Conservation (phyloP, 2,329 filamentous ascomycete species). For the Pestalotiopsis sp. region DNA sequence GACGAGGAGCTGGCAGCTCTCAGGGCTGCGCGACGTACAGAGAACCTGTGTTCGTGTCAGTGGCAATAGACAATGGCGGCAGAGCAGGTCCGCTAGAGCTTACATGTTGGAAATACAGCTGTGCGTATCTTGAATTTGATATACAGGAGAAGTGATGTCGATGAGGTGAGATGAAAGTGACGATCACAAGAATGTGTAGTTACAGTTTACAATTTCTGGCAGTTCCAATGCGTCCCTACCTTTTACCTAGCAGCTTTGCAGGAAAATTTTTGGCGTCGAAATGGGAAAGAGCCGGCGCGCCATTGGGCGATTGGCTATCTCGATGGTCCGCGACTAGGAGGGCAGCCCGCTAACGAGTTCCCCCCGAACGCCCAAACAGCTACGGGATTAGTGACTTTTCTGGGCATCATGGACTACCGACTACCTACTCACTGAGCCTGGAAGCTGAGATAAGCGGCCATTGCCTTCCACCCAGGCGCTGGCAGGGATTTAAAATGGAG, state of each 20-base stretch:
- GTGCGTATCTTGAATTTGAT: background rate
- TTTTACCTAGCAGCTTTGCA: background rate
- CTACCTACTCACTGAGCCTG: background rate
- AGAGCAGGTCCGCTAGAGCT: background rate
- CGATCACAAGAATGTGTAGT: background rate
- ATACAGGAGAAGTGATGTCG: background rate
- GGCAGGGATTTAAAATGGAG: background rate
- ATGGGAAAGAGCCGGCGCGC: background rate
- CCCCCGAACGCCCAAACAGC: background rate
- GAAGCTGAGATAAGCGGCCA: background rate
- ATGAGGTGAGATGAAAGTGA: background rate
- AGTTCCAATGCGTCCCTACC: background rate
- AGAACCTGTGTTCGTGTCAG: constrained; percentile 27
- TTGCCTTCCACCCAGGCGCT: background rate
- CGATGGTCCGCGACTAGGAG: background rate
- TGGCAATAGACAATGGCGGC: background rate
- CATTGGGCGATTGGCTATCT: background rate
- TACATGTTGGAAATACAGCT: background rate
- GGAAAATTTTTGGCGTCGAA: background rate
- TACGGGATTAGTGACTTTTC: background rate
- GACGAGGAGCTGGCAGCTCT: constrained; percentile 32
- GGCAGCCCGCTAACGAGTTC: background rate
- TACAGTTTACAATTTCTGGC: background rate
- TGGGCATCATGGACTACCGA: background rate
- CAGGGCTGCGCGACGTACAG: constrained; percentile 34